Conservation (phyloP, 108 stramenopile species). For the Cylindrotheca fusiformis region DNA sequence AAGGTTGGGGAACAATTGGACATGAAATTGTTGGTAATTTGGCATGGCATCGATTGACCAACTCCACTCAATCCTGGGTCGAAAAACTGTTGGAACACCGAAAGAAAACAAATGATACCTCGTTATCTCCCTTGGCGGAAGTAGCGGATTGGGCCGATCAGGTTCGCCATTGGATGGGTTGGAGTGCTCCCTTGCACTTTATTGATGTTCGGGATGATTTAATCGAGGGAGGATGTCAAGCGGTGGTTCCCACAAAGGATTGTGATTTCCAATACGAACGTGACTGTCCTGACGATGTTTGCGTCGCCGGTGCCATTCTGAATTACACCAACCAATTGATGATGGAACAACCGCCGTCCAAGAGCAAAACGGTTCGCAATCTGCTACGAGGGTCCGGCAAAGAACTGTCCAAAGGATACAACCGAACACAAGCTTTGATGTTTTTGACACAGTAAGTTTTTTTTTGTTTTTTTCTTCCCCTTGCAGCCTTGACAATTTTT, state of each 20-base stretch:
- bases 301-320: constrained; percentile 55
- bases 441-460: constrained; percentile 47
- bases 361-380: neutral
- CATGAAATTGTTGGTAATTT: constrained; percentile 59
- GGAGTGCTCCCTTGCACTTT: constrained; percentile 51
- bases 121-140: constrained; percentile 36
- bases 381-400: neutral
- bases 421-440: constrained; percentile 32
- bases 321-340: constrained; percentile 48
- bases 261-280: constrained; percentile 46
- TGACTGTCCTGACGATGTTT: constrained; percentile 48
- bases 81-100: constrained; percentile 15
- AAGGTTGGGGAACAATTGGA: constrained; percentile 53
- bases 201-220: constrained; percentile 54
- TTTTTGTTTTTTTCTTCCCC: neutral
- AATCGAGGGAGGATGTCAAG: constrained; percentile 42
- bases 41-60: constrained; percentile 40
- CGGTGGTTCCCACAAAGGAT: neutral
- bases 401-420: neutral
- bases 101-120: constrained; percentile 1
- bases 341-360: neutral
- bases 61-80: constrained; percentile 19
- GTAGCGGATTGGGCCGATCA: constrained; percentile 71
- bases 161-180: constrained; percentile 40
- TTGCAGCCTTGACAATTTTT: neutral